Evolutionary conservation across 495 filamentous ascomycete species (phyloP).

Genomic region (Neurospora sp.): DNA sequence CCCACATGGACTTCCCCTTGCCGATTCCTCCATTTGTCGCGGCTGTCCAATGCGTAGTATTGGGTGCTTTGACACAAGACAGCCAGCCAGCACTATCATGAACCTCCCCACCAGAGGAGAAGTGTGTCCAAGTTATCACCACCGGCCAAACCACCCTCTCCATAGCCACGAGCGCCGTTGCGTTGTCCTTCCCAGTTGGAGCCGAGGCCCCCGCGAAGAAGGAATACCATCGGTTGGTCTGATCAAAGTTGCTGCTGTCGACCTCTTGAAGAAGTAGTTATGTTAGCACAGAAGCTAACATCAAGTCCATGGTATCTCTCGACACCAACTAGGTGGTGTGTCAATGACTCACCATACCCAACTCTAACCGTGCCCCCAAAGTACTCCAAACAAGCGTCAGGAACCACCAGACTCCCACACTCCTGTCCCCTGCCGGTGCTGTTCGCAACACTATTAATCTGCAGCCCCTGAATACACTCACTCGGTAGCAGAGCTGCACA

Average conservation of each 20-base stretch:
- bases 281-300: background rate
- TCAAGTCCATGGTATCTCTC: background rate
- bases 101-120: constrained; percentile 1
- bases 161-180: background rate
- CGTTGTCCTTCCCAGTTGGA: background rate
- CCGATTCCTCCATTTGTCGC: background rate
- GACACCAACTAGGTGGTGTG: background rate
- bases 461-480: constrained; percentile 9
- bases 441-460: constrained; percentile 5
- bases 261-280: background rate
- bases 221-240: background rate
- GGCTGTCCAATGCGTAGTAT: background rate
- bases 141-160: constrained; percentile 11
- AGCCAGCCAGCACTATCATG: constrained; percentile 10
- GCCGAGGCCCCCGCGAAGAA: constrained; percentile 7
- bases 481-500: constrained; percentile 1
- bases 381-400: constrained; percentile 2
- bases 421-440: background rate
- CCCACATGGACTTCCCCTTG: background rate
- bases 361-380: background rate
- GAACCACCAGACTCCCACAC: constrained; percentile 8
- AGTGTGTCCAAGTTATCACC: constrained; percentile 17
- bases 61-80: constrained; percentile 6
- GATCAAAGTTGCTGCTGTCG: background rate
- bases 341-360: constrained; percentile 4